Evolutionary conservation across 192 early-diverging fungal species (phyloP).

Genomic region (Umbelopsis ramanniana): DNA sequence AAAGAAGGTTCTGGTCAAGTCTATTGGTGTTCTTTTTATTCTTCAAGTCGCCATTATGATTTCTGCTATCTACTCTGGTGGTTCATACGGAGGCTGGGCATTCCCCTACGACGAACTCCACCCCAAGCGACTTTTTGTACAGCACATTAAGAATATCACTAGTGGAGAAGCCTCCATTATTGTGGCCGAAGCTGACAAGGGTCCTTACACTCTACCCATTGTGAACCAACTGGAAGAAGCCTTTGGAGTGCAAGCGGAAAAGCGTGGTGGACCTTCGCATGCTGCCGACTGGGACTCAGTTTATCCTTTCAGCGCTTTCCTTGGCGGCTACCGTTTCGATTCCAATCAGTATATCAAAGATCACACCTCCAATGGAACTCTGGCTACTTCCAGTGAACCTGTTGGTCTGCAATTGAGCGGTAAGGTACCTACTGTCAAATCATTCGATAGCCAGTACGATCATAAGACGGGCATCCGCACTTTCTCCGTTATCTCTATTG

Average conservation of each 20-base stretch:
- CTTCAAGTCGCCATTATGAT: conserved; percentile 41
- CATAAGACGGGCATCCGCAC: conserved; percentile 47
- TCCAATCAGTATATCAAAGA: conserved; percentile 43
- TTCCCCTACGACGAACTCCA: conserved; percentile 63
- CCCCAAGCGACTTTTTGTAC: conserved; percentile 67
- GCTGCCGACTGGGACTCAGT: conserved; percentile 61
- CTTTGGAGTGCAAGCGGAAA: conserved; percentile 40
- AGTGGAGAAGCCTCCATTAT: conserved; percentile 56
- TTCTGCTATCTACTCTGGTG: conserved; percentile 35
- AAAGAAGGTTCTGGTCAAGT: conserved; percentile 30
- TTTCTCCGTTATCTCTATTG: conserved; percentile 48
- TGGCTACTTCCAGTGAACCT: conserved; percentile 25
- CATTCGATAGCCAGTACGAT: conserved; percentile 51
- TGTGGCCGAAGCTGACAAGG: conserved; percentile 65
- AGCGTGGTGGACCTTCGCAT: conserved; percentile 34
- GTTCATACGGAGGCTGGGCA: conserved; percentile 25
- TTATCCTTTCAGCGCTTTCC: conserved; percentile 66
- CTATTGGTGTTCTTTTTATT: conserved; percentile 33
- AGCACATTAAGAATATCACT: conserved; percentile 66
- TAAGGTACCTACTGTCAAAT: conserved; percentile 41
- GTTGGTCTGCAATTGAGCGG: conserved; percentile 33
- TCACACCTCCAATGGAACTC: conserved; percentile 33
- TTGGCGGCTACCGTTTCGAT: conserved; percentile 58
- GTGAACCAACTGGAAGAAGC: conserved; percentile 44
- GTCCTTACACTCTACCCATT: conserved; percentile 47